Base-by-base conservation (phyloP, 768 basidiomycete species). In the Lactarius quietus region DNA sequence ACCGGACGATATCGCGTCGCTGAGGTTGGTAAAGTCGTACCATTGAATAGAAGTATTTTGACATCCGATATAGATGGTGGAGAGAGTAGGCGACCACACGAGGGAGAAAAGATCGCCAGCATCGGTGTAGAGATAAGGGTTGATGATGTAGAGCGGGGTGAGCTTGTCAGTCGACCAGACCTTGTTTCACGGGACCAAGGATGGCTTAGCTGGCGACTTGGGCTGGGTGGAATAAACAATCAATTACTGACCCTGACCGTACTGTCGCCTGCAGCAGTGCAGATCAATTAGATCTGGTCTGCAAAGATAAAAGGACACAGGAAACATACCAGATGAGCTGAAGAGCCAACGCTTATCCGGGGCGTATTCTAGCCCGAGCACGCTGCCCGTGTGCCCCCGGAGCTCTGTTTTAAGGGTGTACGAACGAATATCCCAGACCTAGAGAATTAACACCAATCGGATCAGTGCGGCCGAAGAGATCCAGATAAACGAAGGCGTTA, bases 41-140 rank as follows among this genome's bases (percentile, higher is more conserved):
- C 93, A 97, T 72, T 97, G 93, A 33, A 97, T 80, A 15, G 93
- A 95, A 2, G 95, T 95, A 73, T 94, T 92, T 75, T 97, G 92
- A 73, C 93, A 95, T 28, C 95, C 95, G 39, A 96, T 80, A 73
- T 89, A 96, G 35, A 96, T 77, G 0, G 88, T 89, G 63, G 86
- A 86, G 29, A 86, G 77, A 26, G 79, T 72, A 1, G 86, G 80
- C 9, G 85, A 88, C 90, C 91, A 97, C 0, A 84, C 83, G 1
- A 96, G 79, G 41, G 90, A 93, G 76, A 92, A 95, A 35, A 96
- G 82, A 72, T 96, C 94, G 26, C 94, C 94, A 5, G 93, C 86
- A 33, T 86, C 87, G 2, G 85, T 86, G 69, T 93, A 93, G 51
- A 86, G 77, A 71, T 91, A 89, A 0, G 95, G 92, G 58, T 85